Conservation (phyloP, 768 basidiomycete genomes). For the Suillus decipiens region DNA sequence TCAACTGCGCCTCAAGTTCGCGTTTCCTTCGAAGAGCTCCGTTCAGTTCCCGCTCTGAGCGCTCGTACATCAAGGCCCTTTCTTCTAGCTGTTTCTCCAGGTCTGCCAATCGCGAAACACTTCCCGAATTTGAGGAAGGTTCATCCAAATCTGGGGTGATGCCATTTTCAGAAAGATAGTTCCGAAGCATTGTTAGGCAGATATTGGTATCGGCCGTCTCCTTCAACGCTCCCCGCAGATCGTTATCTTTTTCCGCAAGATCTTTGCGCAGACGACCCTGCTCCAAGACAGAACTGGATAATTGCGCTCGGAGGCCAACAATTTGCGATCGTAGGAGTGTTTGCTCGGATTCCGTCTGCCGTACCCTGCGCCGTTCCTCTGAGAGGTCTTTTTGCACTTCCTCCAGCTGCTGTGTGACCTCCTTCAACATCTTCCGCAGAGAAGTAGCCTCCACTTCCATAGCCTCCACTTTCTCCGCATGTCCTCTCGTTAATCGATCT, state of each 20-base stretch:
- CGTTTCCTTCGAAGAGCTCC: constrained; percentile 64
- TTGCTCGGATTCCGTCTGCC: constrained; percentile 66
- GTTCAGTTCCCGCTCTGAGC: constrained; percentile 74
- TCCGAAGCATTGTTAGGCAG: constrained; percentile 78
- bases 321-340: constrained; percentile 71
- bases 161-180: constrained; percentile 87
- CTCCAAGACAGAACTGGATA: constrained; percentile 69
- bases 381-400: constrained; percentile 63
- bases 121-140: constrained; percentile 40
- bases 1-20: constrained; percentile 73
- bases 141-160: constrained; percentile 78
- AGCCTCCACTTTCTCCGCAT: constrained; percentile 80
- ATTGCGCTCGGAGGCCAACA: constrained; percentile 69
- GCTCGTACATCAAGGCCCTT: constrained; percentile 68
- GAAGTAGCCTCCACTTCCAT: constrained; percentile 78
- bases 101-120: constrained; percentile 58
- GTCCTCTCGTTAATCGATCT: constrained; percentile 70
- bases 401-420: constrained; percentile 70
- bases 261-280: constrained; percentile 71
- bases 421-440: constrained; percentile 78
- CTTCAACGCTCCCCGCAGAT: constrained; percentile 62
- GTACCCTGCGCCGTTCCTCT: constrained; percentile 66
- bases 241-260: constrained; percentile 61
- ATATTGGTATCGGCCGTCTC: constrained; percentile 70
- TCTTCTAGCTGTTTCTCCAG: constrained; percentile 81